These are phyloP conservation scores for Gracilaria domingensis DNA, from an alignment of 23 red algal species.

Conservation along the genomic window DNA sequence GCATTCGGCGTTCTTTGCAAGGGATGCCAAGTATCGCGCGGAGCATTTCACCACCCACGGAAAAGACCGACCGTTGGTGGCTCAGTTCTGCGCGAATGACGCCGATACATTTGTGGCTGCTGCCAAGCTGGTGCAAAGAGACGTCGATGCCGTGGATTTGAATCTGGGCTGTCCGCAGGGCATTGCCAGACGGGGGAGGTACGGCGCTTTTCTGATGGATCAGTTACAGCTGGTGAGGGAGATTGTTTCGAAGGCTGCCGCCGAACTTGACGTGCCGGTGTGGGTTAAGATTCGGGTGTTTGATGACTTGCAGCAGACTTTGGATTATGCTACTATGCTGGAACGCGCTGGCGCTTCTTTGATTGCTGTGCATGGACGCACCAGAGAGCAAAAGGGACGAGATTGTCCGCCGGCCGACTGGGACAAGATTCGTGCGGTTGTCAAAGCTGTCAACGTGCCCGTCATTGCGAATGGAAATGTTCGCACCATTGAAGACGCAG, in stretches of 20 bases:
- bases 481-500: slow-evolving; percentile 67
- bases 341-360: slow-evolving; percentile 87
- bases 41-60: slow-evolving; percentile 86
- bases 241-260: slow-evolving; percentile 63
- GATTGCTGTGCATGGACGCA: slow-evolving; percentile 97
- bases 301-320: slow-evolving; percentile 60
- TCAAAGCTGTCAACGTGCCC: slow-evolving; percentile 80
- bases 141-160: slow-evolving; percentile 90
- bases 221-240: slow-evolving; percentile 71
- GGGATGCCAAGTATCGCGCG: slow-evolving; percentile 58
- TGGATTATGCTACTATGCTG: slow-evolving; percentile 91
- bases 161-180: slow-evolving; percentile 99
- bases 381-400: slow-evolving; percentile 93
- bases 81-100: slow-evolving; percentile 92
- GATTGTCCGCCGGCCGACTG: slow-evolving; percentile 79
- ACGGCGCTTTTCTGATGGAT: slow-evolving; percentile 97
- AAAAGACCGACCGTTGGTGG: slow-evolving; percentile 84
- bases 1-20: slow-evolving; percentile 70
- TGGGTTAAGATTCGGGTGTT: slow-evolving; percentile 99
- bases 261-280: slow-evolving; percentile 78
- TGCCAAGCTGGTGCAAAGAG: slow-evolving; percentile 63
- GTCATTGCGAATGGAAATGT: slow-evolving; percentile 98
- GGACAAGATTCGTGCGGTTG: slow-evolving; percentile 83
- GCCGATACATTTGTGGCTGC: slow-evolving; percentile 75
- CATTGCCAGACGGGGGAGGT: slow-evolving; percentile 89